These are phyloP conservation scores for Neurospora africana DNA, from an alignment of 495 filamentous ascomycete genomes.

Conservation along the genomic window DNA sequence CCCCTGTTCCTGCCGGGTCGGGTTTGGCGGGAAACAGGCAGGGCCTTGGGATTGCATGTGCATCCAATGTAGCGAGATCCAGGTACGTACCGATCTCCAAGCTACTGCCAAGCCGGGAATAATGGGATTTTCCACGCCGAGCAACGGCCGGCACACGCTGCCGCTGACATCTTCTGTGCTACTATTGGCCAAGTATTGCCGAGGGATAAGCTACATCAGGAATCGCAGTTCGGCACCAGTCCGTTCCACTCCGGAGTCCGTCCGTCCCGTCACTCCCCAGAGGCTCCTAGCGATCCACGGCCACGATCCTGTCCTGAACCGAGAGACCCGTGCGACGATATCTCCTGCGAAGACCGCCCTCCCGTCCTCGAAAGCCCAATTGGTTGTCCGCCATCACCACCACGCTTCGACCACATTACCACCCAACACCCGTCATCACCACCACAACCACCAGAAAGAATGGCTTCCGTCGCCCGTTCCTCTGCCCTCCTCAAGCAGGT, in stretches of 20 bases:
- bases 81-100: neutral
- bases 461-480: slow-evolving; percentile 47
- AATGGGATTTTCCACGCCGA: neutral
- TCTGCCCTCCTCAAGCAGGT: slow-evolving; percentile 42
- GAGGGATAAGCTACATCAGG: neutral
- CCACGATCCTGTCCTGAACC: neutral
- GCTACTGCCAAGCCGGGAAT: neutral
- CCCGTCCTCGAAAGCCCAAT: neutral
- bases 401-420: neutral
- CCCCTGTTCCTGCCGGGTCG: neutral
- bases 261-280: neutral
- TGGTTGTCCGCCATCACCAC: neutral
- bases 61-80: neutral
- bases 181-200: neutral
- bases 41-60: neutral
- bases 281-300: neutral
- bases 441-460: slow-evolving; percentile 14
- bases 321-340: neutral
- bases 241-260: neutral
- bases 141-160: neutral
- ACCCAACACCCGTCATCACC: neutral
- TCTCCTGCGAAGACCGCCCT: neutral
- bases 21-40: neutral
- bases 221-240: neutral
- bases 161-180: neutral